Conservation (phyloP, 2,329 filamentous ascomycete genomes). For the Claviceps sp. region DNA sequence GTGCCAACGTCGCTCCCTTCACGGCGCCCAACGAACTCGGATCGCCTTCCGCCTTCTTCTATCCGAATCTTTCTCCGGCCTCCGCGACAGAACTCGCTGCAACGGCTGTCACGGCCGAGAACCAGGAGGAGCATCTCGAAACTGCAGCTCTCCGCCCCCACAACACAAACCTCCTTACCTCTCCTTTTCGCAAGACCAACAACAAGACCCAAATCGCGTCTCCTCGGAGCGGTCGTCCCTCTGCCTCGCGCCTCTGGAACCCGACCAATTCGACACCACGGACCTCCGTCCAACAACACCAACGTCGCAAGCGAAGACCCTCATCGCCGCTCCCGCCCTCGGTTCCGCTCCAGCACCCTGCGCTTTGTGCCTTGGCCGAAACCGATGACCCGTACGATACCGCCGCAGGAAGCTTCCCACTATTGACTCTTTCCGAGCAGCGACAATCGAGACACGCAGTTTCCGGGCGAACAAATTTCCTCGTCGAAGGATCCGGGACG, state of each 20-base stretch:
- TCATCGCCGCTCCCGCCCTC: conserved; percentile 41
- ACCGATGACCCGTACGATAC: conserved; percentile 23
- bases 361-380: conserved; percentile 24
- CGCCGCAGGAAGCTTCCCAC: conserved; percentile 34
- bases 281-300: conserved; percentile 12
- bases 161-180: conserved; percentile 3
- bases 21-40: conserved; percentile 34
- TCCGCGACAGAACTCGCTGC: conserved; percentile 1
- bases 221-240: conserved; percentile 25
- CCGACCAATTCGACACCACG: conserved; percentile 46
- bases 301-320: conserved; percentile 28
- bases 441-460: conserved; percentile 30
- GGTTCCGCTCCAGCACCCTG: conserved; percentile 34
- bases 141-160: neutral
- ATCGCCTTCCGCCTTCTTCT: conserved; percentile 11
- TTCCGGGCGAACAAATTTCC: conserved; percentile 34
- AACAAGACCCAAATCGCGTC: conserved; percentile 17
- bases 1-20: conserved; percentile 28
- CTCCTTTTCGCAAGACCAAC: conserved; percentile 29
- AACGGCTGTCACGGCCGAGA: neutral
- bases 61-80: conserved; percentile 10
- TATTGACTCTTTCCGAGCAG: conserved; percentile 38
- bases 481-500: conserved; percentile 32
- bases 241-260: conserved; percentile 44
- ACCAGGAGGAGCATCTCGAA: conserved; percentile 2